Evolutionary conservation across 2,329 filamentous ascomycete species (phyloP).

Genomic region (Fusarium nurragi): DNA sequence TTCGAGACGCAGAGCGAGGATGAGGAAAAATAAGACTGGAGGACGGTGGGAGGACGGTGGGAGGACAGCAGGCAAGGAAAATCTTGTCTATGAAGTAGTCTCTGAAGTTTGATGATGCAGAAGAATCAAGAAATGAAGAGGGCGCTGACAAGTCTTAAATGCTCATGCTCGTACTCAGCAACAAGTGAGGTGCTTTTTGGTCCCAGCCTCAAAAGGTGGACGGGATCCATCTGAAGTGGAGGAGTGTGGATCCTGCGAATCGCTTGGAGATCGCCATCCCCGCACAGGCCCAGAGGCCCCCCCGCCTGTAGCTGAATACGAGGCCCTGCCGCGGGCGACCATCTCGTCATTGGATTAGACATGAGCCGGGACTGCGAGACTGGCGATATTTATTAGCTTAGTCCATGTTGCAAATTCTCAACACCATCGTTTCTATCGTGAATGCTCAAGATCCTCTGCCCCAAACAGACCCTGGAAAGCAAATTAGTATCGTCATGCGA

Average conservation of each 20-base stretch:
- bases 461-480: not conserved
- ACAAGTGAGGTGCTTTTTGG: not conserved
- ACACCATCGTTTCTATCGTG: not conserved
- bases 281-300: not conserved
- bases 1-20: constrained; percentile 1
- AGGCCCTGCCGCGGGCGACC: constrained; percentile 22
- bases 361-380: constrained; percentile 6
- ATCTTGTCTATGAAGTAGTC: not conserved
- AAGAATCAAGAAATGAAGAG: constrained; percentile 17
- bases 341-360: constrained; percentile 29
- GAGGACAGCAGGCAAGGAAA: not conserved
- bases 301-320: constrained; percentile 25
- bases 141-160: constrained; percentile 26
- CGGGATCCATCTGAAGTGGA: not conserved
- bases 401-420: not conserved
- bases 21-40: not conserved
- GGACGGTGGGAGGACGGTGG: not conserved
- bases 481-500: constrained; percentile 28
- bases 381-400: constrained; percentile 8
- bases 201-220: constrained; percentile 8
- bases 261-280: constrained; percentile 7
- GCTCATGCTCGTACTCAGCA: not conserved
- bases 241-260: not conserved
- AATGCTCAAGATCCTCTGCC: not conserved
- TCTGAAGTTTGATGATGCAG: constrained; percentile 5